These are phyloP conservation scores for Rhizoclosmatium globosum DNA, from an alignment of 192 early-diverging fungal species.

Conservation along the genomic window DNA sequence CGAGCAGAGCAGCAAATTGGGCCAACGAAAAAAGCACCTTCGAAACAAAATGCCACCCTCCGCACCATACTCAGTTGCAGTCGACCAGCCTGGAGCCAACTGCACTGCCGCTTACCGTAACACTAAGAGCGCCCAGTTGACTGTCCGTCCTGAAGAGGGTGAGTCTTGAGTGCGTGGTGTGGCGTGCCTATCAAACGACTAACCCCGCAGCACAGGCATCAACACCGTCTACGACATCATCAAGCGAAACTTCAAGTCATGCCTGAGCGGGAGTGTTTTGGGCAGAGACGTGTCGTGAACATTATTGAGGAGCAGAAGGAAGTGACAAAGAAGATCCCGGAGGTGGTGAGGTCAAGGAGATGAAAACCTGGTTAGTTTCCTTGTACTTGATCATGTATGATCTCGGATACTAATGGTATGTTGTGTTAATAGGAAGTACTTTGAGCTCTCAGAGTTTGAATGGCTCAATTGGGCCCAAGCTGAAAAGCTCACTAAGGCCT, in stretches of 20 bases:
- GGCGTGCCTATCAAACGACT: too few species aligned
- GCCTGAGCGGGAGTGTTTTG: constrained; percentile 55
- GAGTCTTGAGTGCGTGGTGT: too few species aligned
- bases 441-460: constrained; percentile 76
- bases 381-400: too few species aligned
- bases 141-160: background rate
- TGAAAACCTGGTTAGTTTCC: constrained; percentile 63
- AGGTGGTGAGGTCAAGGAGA: constrained; percentile 61
- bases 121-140: background rate
- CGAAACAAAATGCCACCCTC: too few species aligned
- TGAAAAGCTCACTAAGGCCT: constrained; percentile 53
- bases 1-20: too few species aligned
- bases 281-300: constrained; percentile 69
- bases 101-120: background rate
- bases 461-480: constrained; percentile 84
- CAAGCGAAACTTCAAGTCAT: background rate
- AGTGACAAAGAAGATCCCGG: constrained; percentile 60
- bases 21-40: too few species aligned
- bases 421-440: constrained; percentile 66
- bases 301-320: constrained; percentile 78
- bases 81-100: background rate
- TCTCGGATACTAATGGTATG: too few species aligned
- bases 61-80: too few species aligned
- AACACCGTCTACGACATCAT: constrained; percentile 20
- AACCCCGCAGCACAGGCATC: constrained; percentile 48